phyloP scores from a whole-genome alignment of 2,329 filamentous ascomycete species.

The Ophiostoma sp. region DNA sequence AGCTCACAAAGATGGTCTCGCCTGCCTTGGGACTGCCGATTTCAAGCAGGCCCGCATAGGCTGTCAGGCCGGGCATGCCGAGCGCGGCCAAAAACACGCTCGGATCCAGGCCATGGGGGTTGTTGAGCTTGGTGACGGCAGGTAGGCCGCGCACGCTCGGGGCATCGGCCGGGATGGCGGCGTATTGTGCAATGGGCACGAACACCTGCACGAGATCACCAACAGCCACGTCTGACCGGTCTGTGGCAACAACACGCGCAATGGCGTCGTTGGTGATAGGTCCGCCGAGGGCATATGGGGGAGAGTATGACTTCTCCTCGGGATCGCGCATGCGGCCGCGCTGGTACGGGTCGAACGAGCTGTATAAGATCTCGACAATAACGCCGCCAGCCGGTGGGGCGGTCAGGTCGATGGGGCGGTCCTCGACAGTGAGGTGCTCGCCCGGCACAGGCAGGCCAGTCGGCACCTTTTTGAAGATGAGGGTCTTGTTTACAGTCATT shows the following conservation, averaged over 20 bases:
- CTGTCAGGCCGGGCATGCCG: constrained; percentile 44
- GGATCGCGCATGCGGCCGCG: constrained; percentile 70
- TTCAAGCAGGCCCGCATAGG: constrained; percentile 56
- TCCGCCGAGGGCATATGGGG: constrained; percentile 55
- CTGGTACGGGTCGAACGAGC: constrained; percentile 80
- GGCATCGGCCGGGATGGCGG: constrained; percentile 41
- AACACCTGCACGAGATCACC: constrained; percentile 61
- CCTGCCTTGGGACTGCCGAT: constrained; percentile 68
- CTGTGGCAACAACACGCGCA: constrained; percentile 65
- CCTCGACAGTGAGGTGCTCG: constrained; percentile 63
- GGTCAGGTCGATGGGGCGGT: constrained; percentile 60
- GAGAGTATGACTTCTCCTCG: constrained; percentile 59
- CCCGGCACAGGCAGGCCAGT: constrained; percentile 62
- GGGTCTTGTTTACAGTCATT: constrained; percentile 56
- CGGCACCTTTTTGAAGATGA: constrained; percentile 69
- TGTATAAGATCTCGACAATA: constrained; percentile 63
- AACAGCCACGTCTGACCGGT: constrained; percentile 52
- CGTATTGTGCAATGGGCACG: constrained; percentile 65
- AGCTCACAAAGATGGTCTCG: constrained; percentile 76
- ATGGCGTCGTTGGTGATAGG: constrained; percentile 62
- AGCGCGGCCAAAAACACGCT: constrained; percentile 68
- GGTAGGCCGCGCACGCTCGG: constrained; percentile 37
- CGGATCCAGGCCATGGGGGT: constrained; percentile 61
- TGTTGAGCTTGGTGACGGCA: constrained; percentile 66
- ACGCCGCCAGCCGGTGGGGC: constrained; percentile 60